Base-by-base conservation (phyloP, 2,329 filamentous ascomycete species). In the Aspergillus sp. region DNA sequence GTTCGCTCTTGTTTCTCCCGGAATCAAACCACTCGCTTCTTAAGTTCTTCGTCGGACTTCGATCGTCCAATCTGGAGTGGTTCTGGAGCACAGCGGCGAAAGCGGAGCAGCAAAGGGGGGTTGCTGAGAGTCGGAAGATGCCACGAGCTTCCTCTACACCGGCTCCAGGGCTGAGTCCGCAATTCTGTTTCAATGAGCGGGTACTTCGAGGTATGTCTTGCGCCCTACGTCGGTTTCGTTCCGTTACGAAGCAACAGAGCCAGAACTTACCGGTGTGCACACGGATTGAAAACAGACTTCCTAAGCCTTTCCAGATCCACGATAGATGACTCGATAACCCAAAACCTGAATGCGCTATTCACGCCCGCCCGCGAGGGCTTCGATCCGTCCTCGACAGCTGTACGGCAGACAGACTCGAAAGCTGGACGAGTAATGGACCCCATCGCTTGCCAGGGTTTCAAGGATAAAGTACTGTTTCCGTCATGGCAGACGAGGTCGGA, bases 291-390 rank as follows among this genome's bases (percentile, higher is more conserved):
- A 18, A 41, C 69, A 96, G 95, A 96, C 73, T 99, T 99, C 73
- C 83, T 99, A 20, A 89, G 92, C 39, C 76, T 95, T 63, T 97
- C 93, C 9, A 87, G 95, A 62, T 82, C 85, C 52, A 85, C 89
- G 48, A 88, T 97, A 68, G 95, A 99, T 76, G 95, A 99, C 76
- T 91, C 90, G 44, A 98, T 99, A 69, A 86, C 87, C 1, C 93
- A 96, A 70, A 93, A 96, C 68, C 85, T 99, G 60, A 98, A 98
- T 78, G 91, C 91, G 1, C 83, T 98, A 38, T 78, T 91, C 44
- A 93, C 89, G 1, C 93, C 93, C 0, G 83, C 90, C 12, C 79
- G 81, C 44, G 67, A 68, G 34, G 85, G 86, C 15, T 98, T 96
- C 75, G 89, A 96, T 70, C 90, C 93, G 1, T 78, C 82, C 0